Base-by-base conservation (phyloP, 2,329 filamentous ascomycete genomes). In the Neofusicoccum sp. region DNA sequence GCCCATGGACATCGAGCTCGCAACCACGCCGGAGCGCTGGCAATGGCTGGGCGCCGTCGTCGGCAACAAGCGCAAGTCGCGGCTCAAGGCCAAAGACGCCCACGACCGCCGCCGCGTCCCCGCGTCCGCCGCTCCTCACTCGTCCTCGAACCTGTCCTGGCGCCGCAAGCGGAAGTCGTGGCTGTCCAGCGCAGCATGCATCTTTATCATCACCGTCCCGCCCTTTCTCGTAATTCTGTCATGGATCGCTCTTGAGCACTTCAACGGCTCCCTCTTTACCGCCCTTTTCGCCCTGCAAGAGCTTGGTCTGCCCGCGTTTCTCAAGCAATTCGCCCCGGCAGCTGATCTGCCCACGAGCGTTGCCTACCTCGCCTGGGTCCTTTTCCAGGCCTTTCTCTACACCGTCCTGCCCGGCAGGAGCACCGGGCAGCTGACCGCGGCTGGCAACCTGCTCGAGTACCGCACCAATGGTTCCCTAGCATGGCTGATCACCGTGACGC, bases 371-470 rank as follows among this genome's bases (percentile, higher is more conserved):
- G 44, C 45, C 22, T 63, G 61, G 61, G n/a, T 63, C 1, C 33
- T 63, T n/a, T 63, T 63, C 45, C 61, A 63, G 8, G 61, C 61
- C 11, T 36, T 63, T 8, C 52, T 63, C 29, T 63, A 63, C 61
- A 63, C 61, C 3, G 12, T 63, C 28, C 16, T 63, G 11, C 61
- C 61, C 14, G 61, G 61, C n/a, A 33, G 61, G 29, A 59, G 52
- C 44, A 52, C 36, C 2, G 61, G 61, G 14, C 61, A 63, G 45
- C 45, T 63, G 39, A 63, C 61, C 16, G 50, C 52, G n/a, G 61
- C 44, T 12, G 61, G 61, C 7, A 56, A 63, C 14, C 39, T 63
- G 43, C 61, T 63, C 37, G 61, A 63, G 34, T 63, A 63, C 45
- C 61, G 22, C 22, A 63, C 61, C 50, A 63, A 63, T 29, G 61